Conservation (phyloP, 352 stramenopile species). For the Phytophthora pini region DNA sequence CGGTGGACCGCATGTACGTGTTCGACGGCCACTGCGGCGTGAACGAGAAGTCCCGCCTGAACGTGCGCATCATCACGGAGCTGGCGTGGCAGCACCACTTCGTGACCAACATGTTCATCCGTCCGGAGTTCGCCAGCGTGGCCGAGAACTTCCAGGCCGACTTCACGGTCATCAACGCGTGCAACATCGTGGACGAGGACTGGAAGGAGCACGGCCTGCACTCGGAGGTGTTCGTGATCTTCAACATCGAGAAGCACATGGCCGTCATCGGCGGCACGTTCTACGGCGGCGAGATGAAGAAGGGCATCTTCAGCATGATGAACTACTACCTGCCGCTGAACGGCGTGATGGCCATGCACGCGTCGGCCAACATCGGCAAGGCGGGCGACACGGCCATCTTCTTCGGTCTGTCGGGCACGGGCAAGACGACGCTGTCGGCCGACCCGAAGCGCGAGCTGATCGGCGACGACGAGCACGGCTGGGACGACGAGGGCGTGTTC, state of each 20-base stretch:
- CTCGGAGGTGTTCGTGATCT: conserved; percentile 96
- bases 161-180: conserved; percentile 99
- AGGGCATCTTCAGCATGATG: conserved; percentile 98
- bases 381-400: conserved; percentile 97
- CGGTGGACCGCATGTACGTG: conserved; percentile 94
- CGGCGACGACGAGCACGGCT: conserved; percentile 95
- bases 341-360: conserved; percentile 98
- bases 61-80: conserved; percentile 98
- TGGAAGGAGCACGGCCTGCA: conserved; percentile 59
- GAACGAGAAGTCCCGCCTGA: conserved; percentile 92
- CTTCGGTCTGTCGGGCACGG: conserved; percentile 95
- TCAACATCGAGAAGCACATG: conserved; percentile 97
- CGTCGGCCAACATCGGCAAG: conserved; percentile 97
- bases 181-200: conserved; percentile 94
- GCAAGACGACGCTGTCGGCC: conserved; percentile 93
- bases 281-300: conserved; percentile 99
- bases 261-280: conserved; percentile 96
- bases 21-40: conserved; percentile 97
- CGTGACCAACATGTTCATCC: conserved; percentile 97
- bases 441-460: conserved; percentile 88
- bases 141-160: conserved; percentile 95
- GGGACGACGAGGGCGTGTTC: conserved; percentile 97
- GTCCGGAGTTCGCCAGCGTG: conserved; percentile 81
- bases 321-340: conserved; percentile 98
- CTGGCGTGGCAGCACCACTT: conserved; percentile 99